Base-by-base conservation (phyloP, 306 rosid genomes). In the Lotus japonicus region DNA sequence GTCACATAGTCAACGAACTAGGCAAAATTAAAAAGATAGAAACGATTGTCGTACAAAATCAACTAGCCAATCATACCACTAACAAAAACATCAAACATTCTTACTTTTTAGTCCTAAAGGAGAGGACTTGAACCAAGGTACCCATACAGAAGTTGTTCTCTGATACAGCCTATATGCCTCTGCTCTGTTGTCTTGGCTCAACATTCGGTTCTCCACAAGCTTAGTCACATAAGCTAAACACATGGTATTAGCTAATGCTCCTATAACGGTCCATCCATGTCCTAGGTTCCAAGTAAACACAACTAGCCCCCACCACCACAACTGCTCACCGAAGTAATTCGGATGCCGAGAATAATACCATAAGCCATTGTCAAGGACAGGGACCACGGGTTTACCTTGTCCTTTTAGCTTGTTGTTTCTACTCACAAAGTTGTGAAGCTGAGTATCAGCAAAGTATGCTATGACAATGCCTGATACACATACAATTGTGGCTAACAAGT, bases 261-360 rank as follows among this genome's bases (percentile, higher is more conserved):
- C 98, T 21, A 80, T 35, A 58, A 81, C 78, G 58, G 84, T 33
- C 97, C 96, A 88, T 55, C 91, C 87, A 17, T 80, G 68, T 48
- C 98, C 96, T 39, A 89, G 53, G 69, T 75, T 85, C 92, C 95
- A 86, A 1, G 89, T 85, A 69, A 88, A 89, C 35, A 89, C 58
- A 60, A 62, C 88, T 12, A 89, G 68, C 26, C 96, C 98, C 98
- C 96, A 92, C 98, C 98, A 92, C 98, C 98, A 92, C 45, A 92
- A 39, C 46, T 84, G 98, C 84, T 92, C 98, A 2, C 98, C 97
- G 12, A 89, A 81, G 87, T 92, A 92, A 70, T 92, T 92, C 0
- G 98, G 98, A 81, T 89, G 98, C 42, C 95, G 80, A 5, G 83
- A 83, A 54, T 86, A 92, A 54, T 66, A 75, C 98, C 98, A 92